A percentile compares a stretch with the other conserved stretches of the same genome.
Conservation (phyloP, 768 basidiomycete species). For the Coprinellus micaceus region DNA sequence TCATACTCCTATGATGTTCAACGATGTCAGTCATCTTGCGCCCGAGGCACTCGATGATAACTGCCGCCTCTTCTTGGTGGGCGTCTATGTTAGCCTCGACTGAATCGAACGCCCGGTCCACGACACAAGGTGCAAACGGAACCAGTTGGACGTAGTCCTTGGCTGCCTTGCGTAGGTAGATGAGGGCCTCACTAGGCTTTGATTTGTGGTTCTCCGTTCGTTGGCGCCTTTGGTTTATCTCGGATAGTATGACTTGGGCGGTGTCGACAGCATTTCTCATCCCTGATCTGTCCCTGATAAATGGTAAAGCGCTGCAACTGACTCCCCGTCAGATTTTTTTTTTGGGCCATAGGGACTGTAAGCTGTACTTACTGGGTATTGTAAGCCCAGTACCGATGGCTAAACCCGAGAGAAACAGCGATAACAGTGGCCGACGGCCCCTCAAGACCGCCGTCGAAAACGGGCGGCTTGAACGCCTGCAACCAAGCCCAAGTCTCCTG, state of each 20-base stretch:
- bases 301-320: too few relatives aligned
- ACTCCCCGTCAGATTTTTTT: too few relatives aligned
- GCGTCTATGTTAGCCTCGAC: constrained; percentile 33
- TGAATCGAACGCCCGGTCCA: constrained; percentile 41
- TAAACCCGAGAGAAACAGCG: background rate
- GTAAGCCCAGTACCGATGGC: too few relatives aligned
- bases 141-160: constrained; percentile 31
- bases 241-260: constrained; percentile 3
- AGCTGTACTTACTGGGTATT: too few relatives aligned
- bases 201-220: constrained; percentile 29
- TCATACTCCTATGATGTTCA: constrained; percentile 1
- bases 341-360: too few relatives aligned
- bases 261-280: constrained; percentile 7
- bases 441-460: too few relatives aligned
- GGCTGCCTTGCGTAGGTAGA: background rate
- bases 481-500: too few relatives aligned
- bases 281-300: too few relatives aligned
- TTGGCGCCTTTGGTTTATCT: constrained; percentile 17
- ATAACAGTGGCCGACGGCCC: background rate
- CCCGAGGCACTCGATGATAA: constrained; percentile 28
- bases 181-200: background rate
- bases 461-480: too few relatives aligned
- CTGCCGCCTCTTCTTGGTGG: constrained; percentile 38
- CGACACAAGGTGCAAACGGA: constrained; percentile 33
- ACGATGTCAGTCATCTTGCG: constrained; percentile 20